Base-by-base conservation (phyloP, 2,329 filamentous ascomycete species). In the Pestalotiopsis fici region DNA sequence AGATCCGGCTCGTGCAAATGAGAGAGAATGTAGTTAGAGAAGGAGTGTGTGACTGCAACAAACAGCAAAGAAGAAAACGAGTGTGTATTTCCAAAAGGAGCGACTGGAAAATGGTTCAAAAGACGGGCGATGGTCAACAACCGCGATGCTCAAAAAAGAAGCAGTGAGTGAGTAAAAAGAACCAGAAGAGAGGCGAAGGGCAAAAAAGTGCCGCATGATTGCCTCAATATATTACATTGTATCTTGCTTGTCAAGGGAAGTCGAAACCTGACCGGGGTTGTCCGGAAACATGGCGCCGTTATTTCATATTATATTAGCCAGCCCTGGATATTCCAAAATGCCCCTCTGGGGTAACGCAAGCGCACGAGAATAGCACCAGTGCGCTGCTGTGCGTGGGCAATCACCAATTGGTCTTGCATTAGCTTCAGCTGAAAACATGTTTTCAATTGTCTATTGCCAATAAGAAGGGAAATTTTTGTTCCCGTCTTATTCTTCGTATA, bases 241-340 rank as follows among this genome's bases (percentile, higher is more conserved):
- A 35, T 21, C 9, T 50, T 50, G 43, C 9, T 50, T 50, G 43
- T 50, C 21, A 21, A 50, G 57, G 57, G 28, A 60, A 60, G 27
- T 37, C 57, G 28, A 21, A 60, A 31, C 25, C 28, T 39, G 57
- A 60, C 57, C 25, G 31, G 57, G 57, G 28, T 60, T 11, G 28
- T 37, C 31, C 28, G 57, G 57, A 35, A 60, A 60, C 57, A 59
- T 21, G 28, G 28, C n/a, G 31, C 28, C 57, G 57, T 60, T 60
- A 60, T 35, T 60, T 60, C 31, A 60, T 60, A 60, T 60, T 60
- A 60, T 60, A 60, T 60, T 60, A 60, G 27, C 28, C n/a, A 27
- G 28, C n/a, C n/a, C n/a, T 35, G n/a, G n/a, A 60, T 50, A 31
- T 31, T 35, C n/a, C 13, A 21, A 31, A 60, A 35, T 31, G 57